Conservation (phyloP, 2,329 filamentous ascomycete species). For the Colletotrichum echinochloae region DNA sequence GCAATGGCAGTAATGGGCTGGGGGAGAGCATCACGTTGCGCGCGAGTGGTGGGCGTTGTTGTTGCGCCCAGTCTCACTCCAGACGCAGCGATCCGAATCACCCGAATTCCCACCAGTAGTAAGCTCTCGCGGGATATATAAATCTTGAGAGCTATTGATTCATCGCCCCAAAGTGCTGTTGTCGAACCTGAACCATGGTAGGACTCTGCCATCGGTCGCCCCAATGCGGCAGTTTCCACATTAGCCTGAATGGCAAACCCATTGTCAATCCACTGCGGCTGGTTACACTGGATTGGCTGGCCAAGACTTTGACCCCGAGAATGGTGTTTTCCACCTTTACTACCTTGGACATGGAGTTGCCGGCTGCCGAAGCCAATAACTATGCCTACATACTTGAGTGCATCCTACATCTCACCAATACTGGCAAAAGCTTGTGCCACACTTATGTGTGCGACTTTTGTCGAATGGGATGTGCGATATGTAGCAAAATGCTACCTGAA, state of each 20-base stretch:
- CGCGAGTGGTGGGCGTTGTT: neutral
- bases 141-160: neutral
- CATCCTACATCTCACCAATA: neutral
- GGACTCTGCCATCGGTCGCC: neutral
- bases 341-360: neutral
- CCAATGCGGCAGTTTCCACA: neutral
- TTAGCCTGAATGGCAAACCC: slow-evolving; percentile 13
- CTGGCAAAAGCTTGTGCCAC: neutral
- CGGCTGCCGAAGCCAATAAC: neutral
- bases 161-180: neutral
- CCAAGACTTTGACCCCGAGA: neutral
- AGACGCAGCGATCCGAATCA: neutral
- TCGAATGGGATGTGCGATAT: neutral
- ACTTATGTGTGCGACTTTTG: neutral
- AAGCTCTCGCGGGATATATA: no score
- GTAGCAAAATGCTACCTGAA: neutral
- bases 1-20: neutral
- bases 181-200: slow-evolving; percentile 2
- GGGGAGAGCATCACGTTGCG: neutral
- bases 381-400: neutral
- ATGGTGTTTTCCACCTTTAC: neutral
- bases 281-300: slow-evolving; percentile 7
- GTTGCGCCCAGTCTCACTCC: neutral
- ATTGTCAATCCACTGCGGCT: neutral
- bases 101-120: slow-evolving; percentile 27